Conservation (phyloP, 1,284 basidiomycete genomes). For the Tylopilus orsonianus region DNA sequence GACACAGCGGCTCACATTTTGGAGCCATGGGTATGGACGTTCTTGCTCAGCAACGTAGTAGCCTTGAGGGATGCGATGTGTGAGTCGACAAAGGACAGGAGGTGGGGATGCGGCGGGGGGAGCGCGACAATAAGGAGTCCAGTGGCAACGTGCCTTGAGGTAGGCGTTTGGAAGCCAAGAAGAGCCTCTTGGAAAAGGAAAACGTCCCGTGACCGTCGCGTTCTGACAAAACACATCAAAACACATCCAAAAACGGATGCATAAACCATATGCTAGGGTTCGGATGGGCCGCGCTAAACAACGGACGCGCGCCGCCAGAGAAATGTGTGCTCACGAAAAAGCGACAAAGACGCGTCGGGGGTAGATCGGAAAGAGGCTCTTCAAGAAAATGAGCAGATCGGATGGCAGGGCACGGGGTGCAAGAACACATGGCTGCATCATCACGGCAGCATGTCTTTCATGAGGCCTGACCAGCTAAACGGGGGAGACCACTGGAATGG, state of each 20-base stretch:
- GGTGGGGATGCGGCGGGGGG: constrained; percentile 8
- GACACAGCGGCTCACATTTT: constrained; percentile 71
- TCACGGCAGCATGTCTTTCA: constrained; percentile 19
- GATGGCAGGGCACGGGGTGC: constrained; percentile 20
- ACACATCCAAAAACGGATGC: constrained; percentile 8
- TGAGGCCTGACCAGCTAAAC: constrained; percentile 16
- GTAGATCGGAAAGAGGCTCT: not conserved
- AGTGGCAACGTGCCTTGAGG: constrained; percentile 36
- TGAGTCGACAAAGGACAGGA: not conserved
- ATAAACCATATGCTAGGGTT: constrained; percentile 27
- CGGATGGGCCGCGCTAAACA: not conserved
- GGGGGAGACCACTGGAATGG: constrained; percentile 1
- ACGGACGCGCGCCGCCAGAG: not conserved
- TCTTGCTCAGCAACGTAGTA: not conserved
- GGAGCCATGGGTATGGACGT: constrained; percentile 40
- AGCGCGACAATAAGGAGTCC: constrained; percentile 30
- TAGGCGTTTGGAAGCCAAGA: constrained; percentile 22
- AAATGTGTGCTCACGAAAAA: not conserved
- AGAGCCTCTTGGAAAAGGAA: constrained; percentile 33
- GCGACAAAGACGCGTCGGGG: constrained; percentile 1
- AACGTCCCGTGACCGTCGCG: constrained; percentile 38
- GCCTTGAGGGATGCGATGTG: not conserved
- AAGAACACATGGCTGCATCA: constrained; percentile 15
- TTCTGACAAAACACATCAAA: constrained; percentile 28
- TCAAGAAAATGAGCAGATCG: not conserved